phyloP scores from a whole-genome alignment of 176 grass and related monocot species.

The Urochloa ruziziensis region DNA sequence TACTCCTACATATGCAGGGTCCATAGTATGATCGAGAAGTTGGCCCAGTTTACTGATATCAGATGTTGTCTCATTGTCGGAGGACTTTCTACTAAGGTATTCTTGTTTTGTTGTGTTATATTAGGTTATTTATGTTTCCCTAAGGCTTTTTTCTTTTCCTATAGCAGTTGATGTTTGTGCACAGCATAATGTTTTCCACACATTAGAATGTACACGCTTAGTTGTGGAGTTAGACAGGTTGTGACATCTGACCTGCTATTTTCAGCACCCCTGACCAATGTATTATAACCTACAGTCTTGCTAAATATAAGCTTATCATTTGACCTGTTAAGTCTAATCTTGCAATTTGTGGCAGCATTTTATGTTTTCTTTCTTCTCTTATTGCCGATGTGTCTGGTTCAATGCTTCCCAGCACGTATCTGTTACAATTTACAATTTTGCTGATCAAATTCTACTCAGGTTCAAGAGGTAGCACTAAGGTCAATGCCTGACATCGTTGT shows the following conservation, averaged over 20 bases:
- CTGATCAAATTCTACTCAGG: constrained; percentile 44
- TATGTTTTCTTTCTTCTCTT: neutral
- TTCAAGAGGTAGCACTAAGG: constrained; percentile 87
- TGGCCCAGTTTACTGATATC: constrained; percentile 93
- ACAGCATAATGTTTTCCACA: neutral
- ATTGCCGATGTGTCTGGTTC: neutral
- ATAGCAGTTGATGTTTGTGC: neutral
- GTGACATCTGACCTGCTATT: neutral
- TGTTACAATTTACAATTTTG: neutral
- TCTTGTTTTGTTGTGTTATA: constrained; percentile 6
- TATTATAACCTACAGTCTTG: neutral
- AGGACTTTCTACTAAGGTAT: constrained; percentile 89
- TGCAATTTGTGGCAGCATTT: constrained; percentile 2
- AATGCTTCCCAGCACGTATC: neutral
- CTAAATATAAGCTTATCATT: neutral
- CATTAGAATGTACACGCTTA: neutral
- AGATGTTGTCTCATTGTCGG: constrained; percentile 96
- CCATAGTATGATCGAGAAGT: constrained; percentile 95
- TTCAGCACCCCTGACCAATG: neutral
- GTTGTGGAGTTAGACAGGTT: neutral
- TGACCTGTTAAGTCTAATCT: neutral
- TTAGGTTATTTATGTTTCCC: neutral
- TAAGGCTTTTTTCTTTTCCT: neutral
- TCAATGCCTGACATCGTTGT: constrained; percentile 98
- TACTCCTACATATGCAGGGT: constrained; percentile 52